A percentile compares a stretch with the other conserved stretches of the same genome.
Conservation (phyloP, 1,139 yeast genomes). For the Scheffersomyces stambukii region DNA sequence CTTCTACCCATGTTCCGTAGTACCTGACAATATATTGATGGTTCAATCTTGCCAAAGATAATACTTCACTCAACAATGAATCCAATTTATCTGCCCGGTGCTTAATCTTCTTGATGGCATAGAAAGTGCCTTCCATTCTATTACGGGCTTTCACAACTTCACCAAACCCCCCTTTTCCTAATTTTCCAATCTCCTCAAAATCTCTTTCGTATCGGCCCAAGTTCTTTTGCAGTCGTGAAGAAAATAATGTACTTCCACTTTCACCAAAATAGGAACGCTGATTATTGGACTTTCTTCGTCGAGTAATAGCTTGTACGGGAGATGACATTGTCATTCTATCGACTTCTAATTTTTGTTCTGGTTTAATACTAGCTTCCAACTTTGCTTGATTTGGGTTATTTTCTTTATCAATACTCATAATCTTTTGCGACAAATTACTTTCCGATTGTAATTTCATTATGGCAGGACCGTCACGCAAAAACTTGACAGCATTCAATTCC, state of each 20-base stretch:
- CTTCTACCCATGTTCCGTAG: slow-evolving; percentile 96
- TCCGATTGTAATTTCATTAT: slow-evolving; percentile 4
- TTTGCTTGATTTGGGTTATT: background rate
- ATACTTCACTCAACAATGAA: slow-evolving; percentile 81
- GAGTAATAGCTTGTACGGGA: slow-evolving; percentile 4
- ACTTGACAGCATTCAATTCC: slow-evolving; percentile 79
- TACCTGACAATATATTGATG: slow-evolving; percentile 95
- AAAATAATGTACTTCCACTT: slow-evolving; percentile 1
- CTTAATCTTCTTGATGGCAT: slow-evolving; percentile 88
- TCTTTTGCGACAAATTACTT: slow-evolving; percentile 3
- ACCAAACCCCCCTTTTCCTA: slow-evolving; percentile 98
- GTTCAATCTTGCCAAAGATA: slow-evolving; percentile 83
- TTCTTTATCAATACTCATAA: slow-evolving; percentile 1
- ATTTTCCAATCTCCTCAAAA: slow-evolving; percentile 85
- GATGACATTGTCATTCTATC: too few relatives aligned
- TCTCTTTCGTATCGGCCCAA: slow-evolving; percentile 51
- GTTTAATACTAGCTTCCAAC: background rate
- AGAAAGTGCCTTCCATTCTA: slow-evolving; percentile 87
- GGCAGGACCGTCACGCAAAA: slow-evolving; percentile 66
- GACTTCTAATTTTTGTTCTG: too few relatives aligned
- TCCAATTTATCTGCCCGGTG: slow-evolving; percentile 79
- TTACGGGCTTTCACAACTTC: slow-evolving; percentile 95
- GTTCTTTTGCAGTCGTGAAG: slow-evolving; percentile 6
- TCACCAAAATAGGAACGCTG: slow-evolving; percentile 7
- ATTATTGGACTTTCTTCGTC: slow-evolving; percentile 18